phyloP scores from a whole-genome alignment of 148 eudicot species.

The Cornus kousa region DNA sequence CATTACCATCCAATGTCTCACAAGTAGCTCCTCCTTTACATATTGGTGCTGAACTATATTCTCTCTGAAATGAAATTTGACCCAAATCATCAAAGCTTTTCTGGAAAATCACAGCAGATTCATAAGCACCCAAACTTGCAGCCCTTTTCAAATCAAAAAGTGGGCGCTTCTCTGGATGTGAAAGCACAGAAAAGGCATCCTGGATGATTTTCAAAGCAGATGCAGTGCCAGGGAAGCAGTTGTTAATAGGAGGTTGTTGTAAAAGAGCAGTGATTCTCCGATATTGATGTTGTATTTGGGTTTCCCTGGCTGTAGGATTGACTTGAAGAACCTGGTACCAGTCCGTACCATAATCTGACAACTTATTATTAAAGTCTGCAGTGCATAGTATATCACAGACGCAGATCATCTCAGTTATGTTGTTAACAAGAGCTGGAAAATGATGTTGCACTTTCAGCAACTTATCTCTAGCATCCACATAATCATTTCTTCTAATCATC shows the following conservation, averaged over 20 bases:
- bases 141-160: constrained; percentile 44
- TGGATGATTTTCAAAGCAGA: not conserved
- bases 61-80: too few species aligned
- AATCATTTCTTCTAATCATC: not conserved
- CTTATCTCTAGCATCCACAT: not conserved
- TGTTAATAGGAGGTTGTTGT: not conserved
- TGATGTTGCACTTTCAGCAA: not conserved
- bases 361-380: not conserved
- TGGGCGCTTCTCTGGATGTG: constrained; percentile 15
- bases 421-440: not conserved
- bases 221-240: not conserved
- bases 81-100: too few species aligned
- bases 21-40: not conserved
- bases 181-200: not conserved
- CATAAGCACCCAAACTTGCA: not conserved
- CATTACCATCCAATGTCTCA: not conserved
- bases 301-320: not conserved
- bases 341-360: not conserved
- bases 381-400: not conserved
- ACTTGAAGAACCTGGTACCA: not conserved
- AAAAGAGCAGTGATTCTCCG: not conserved
- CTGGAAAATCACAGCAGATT: not conserved
- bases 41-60: too few species aligned
- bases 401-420: not conserved
- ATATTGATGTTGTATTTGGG: not conserved